Conservation (phyloP, 805 yeast genomes). For the Candida piceae region DNA sequence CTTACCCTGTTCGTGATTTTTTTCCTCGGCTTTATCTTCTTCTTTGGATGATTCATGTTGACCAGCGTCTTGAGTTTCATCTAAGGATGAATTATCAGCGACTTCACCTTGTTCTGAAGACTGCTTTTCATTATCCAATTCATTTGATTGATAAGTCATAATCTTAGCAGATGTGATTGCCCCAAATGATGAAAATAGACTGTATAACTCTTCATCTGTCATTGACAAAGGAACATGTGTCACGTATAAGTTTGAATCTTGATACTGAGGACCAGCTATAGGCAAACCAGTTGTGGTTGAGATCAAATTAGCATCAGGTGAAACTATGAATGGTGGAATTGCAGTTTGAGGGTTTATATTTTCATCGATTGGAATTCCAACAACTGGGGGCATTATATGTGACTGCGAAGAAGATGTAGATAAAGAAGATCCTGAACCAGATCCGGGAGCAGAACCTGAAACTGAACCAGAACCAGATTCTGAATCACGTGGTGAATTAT, state of each 20-base stretch:
- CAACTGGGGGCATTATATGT: background rate
- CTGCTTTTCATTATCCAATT: conserved; percentile 7
- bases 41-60: background rate
- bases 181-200: conserved; percentile 44
- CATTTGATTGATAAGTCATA: conserved; percentile 42
- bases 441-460: background rate
- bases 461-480: background rate
- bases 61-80: no score
- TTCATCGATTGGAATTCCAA: background rate
- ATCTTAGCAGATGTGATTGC: conserved; percentile 50
- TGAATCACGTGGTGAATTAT: background rate
- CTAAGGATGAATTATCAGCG: no score
- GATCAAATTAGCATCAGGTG: conserved; percentile 26
- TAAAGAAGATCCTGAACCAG: no score
- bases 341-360: background rate
- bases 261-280: conserved; percentile 44
- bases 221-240: conserved; percentile 54
- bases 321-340: conserved; percentile 20
- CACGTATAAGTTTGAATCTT: conserved; percentile 70
- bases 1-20: conserved; percentile 20
- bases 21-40: conserved; percentile 4
- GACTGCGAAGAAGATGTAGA: background rate
- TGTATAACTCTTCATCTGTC: conserved; percentile 46
- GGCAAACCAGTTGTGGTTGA: conserved; percentile 32
- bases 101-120: no score